Base-by-base conservation (phyloP, 768 basidiomycete species). In the Boletus sp. region DNA sequence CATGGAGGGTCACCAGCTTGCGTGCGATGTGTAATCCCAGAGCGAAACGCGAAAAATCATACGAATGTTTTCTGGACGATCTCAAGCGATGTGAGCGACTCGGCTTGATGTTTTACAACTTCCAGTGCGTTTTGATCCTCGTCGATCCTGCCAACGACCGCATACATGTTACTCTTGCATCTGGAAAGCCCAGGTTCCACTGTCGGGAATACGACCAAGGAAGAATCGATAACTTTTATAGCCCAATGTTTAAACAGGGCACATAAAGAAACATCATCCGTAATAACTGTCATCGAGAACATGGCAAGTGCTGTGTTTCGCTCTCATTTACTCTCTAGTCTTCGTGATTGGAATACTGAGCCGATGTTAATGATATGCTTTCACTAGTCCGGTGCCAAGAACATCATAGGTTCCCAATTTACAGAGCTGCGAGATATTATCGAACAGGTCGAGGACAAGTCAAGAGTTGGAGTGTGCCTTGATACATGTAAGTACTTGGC, bases 41-140 rank as follows among this genome's bases (percentile, higher is more conserved):
- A 8, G 74, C 75, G 21, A 90, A 88, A 54, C 79, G 87, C 1
- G 76, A 82, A 58, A 88, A 88, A 59, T 84, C 85, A 0, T 91
- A 84, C 55, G 76, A 79, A 19, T 93, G 91, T 65, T 93, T 95
- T 67, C 60, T 92, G 8, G 93, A 94, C 53, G 93, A 95, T 54
- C 72, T 94, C 25, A 77, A 79, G 64, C 75, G 93, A 46, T 92
- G 90, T 62, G 88, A 92, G 61, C 77, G 77, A 54, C 79, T 95
- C 17, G 91, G 87, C 0, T 75, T 94, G 19, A 72, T 75, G 50
- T 67, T 87, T 6, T 93, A 90, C 68, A 93, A 94, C 64, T 91
- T 93, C 67, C 92, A 94, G 92, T 92, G 52, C 38, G 88, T 77
- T 33, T 55, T 8, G 17, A 9, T 32, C 9, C 4, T 39, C 0